Conservation (phyloP, 1,284 basidiomycete genomes). For the Tylopilus orsonianus region DNA sequence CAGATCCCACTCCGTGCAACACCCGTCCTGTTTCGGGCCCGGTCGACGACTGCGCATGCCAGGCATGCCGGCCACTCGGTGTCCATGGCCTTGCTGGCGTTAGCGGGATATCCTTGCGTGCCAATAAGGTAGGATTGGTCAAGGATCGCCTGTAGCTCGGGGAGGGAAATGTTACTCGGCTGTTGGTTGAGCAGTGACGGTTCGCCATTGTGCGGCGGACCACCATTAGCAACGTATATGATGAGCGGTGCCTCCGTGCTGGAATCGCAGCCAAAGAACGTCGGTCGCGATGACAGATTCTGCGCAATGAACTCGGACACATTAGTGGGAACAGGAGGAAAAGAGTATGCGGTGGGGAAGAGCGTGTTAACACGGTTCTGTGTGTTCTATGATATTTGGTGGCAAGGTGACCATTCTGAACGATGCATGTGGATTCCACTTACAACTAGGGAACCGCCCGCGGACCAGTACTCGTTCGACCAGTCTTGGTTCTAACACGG, state of each 20-base stretch:
- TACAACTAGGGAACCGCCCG: conserved; percentile 40
- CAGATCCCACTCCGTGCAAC: conserved; percentile 33
- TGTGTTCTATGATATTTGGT: conserved; percentile 32
- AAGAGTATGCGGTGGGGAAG: conserved; percentile 35
- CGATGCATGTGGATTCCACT: conserved; percentile 9
- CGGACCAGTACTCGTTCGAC: conserved; percentile 35
- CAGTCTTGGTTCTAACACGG: conserved; percentile 18
- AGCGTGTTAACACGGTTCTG: conserved; percentile 38
- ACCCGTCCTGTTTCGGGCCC: conserved; percentile 28
- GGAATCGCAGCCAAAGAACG: conserved; percentile 43
- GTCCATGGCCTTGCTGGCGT: conserved; percentile 22
- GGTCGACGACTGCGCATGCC: conserved; percentile 40
- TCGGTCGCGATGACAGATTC: conserved; percentile 37
- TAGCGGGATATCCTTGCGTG: conserved; percentile 13
- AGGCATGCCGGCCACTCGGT: conserved; percentile 39
- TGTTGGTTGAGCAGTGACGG: conserved; percentile 39
- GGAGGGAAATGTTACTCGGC: conserved; percentile 28
- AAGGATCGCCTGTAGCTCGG: conserved; percentile 23
- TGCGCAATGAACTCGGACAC: conserved; percentile 32
- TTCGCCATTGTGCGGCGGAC: conserved; percentile 37
- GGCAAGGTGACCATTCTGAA: neutral
- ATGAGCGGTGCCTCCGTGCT: conserved; percentile 27
- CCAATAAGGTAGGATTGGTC: neutral
- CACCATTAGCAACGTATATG: conserved; percentile 41
- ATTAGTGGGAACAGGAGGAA: conserved; percentile 37